Percentiles rank a stretch among this genome's conserved stretches.
Conservation (phyloP, 768 basidiomycete genomes). For the Coprinellus micaceus region DNA sequence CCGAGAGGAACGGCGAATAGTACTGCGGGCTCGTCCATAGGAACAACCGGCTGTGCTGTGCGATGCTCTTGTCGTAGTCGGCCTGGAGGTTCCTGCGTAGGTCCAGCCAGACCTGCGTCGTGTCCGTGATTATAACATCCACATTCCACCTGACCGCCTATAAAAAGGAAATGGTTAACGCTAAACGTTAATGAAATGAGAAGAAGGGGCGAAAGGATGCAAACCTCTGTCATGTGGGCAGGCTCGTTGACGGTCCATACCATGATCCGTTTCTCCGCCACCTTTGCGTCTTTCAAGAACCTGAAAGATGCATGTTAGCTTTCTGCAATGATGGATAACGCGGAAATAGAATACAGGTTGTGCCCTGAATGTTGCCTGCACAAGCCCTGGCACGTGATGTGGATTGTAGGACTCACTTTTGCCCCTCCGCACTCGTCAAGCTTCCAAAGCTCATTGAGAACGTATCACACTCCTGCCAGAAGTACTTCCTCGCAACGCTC, state of each 20-base stretch:
- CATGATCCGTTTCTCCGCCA: slow-evolving; percentile 77
- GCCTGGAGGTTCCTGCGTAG: slow-evolving; percentile 55
- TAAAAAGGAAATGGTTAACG: slow-evolving; percentile 7
- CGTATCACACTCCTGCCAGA: slow-evolving; percentile 82
- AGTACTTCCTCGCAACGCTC: slow-evolving; percentile 74
- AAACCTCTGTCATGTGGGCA: slow-evolving; percentile 85
- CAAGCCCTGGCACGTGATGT: neutral
- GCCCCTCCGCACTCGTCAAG: slow-evolving; percentile 70
- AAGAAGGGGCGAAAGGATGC: slow-evolving; percentile 2
- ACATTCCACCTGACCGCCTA: slow-evolving; percentile 80
- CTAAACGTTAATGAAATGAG: neutral
- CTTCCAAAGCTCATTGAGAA: slow-evolving; percentile 81
- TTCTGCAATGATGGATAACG: too few relatives aligned
- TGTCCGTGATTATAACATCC: slow-evolving; percentile 75
- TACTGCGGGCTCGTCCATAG: slow-evolving; percentile 67
- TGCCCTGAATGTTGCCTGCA: neutral
- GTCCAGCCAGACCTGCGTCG: slow-evolving; percentile 64
- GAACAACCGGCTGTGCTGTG: slow-evolving; percentile 64
- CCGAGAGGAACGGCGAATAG: slow-evolving; percentile 48
- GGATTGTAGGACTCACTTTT: slow-evolving; percentile 40
- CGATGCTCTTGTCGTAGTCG: slow-evolving; percentile 63
- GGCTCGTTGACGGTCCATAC: slow-evolving; percentile 96
- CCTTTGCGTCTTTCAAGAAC: slow-evolving; percentile 79
- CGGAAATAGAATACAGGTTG: neutral
- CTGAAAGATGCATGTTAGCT: too few relatives aligned